phyloP scores from a whole-genome alignment of 1,284 basidiomycete genomes.

The Tilletia horrida region DNA sequence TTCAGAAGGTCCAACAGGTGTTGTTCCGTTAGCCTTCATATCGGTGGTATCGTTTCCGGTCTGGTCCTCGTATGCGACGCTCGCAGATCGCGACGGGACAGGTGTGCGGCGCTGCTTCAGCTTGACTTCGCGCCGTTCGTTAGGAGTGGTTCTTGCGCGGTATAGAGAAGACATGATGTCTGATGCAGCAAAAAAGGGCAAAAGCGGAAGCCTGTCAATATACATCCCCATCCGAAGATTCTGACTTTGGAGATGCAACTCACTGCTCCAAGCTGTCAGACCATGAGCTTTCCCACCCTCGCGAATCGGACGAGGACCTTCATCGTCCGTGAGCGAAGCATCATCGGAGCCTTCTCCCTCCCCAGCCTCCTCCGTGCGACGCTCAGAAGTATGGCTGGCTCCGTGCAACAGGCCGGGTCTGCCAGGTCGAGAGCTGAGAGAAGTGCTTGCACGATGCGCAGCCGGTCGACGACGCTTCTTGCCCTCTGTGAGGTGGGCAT shows the following conservation, averaged over 20 bases:
- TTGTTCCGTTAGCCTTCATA: background rate
- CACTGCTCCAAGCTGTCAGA: slow-evolving; percentile 16
- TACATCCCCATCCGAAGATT: background rate
- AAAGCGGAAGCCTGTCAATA: background rate
- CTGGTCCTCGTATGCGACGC: slow-evolving; percentile 8
- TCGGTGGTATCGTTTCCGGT: background rate
- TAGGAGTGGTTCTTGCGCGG: slow-evolving; percentile 9
- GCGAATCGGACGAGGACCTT: background rate
- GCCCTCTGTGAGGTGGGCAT: background rate
- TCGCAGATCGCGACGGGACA: background rate
- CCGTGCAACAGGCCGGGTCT: too few species aligned
- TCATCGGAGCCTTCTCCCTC: background rate
- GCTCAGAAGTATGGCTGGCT: too few species aligned
- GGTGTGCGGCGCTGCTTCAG: slow-evolving; percentile 10
- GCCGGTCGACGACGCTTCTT: too few species aligned
- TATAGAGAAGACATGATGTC: slow-evolving; percentile 4
- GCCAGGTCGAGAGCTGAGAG: too few species aligned
- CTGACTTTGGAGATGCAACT: background rate
- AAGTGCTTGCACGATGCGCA: too few species aligned
- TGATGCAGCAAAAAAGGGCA: background rate
- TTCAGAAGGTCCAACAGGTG: too few species aligned
- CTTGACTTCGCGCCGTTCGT: slow-evolving; percentile 9
- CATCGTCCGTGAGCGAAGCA: slow-evolving; percentile 2
- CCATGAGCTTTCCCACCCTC: slow-evolving; percentile 6
- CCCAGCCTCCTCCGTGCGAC: background rate